Base-by-base conservation (phyloP, 2,329 filamentous ascomycete genomes). In the Cordyceps javanica region DNA sequence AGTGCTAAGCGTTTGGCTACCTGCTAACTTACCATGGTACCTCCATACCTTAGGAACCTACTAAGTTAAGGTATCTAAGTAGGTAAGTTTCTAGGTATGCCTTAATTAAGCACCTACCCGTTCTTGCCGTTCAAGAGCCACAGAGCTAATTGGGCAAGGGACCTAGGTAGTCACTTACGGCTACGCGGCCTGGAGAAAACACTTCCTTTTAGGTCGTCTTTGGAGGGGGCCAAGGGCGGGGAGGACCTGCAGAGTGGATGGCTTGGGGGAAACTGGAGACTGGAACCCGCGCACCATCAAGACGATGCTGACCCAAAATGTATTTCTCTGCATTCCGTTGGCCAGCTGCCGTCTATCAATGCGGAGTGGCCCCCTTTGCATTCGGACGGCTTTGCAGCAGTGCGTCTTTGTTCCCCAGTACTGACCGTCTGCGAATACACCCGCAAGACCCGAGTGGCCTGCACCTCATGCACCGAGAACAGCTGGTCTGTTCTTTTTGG, bases 351-450 rank as follows among this genome's bases (percentile, higher is more conserved):
- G 26, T 26, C 21, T 3, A 26, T 26, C 42, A 23, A 30, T 50
- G 28, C 55, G 46, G 55, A 57, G 55, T 51, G 50, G 45, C 55
- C 55, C 45, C 14, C n/a, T 57, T 50, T 50, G 55, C 23, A 41
- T 25, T 39, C 19, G 19, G 23, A 21, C n/a, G n/a, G 34, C 25
- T 5, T 14, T 8, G 34, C 45, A 38, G 26, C 16, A 19, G 23
- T 25, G 19, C 39, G 25, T 53, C 16, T 38, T 50, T 25, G n/a
- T n/a, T 50, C 38, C 50, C 50, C 50, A 42, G 13, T 8, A 38
- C 19, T 16, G 6, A 19, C 49, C 21, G 19, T 19, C 11, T 52
- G 3, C 36, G 25, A 10, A 23, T 25, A 5, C 13, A 26, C 49
- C 19, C 28, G 19, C 28, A 49, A 11, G 30, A 14, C 36, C 19